Evolutionary conservation across 2,329 filamentous ascomycete species (phyloP), one percentile per base, ranked within the genome.

Genomic region (Fusarium irregulare): DNA sequence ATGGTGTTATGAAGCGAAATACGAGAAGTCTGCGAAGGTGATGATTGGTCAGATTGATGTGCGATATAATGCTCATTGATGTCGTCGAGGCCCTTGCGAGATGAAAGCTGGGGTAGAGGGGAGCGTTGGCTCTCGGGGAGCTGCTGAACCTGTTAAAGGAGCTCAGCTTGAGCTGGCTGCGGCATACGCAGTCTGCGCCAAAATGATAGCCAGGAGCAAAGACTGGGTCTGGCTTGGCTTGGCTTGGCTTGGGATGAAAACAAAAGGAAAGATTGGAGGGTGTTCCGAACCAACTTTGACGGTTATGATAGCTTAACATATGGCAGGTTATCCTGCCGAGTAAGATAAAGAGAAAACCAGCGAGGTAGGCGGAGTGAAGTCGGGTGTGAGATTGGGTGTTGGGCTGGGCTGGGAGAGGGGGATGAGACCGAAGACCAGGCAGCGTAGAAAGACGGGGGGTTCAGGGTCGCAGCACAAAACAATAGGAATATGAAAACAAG

Each of bases 71-170:
- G 75, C 66, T 80, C 76, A 66, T 81, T 78, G 63, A 77, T 73
- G 63, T 82, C 82, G 73, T 82, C 81, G 68, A 82, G 78, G 64
- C 80, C 80, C 75, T 83, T 83, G 50, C 83, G 79, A 44, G 83
- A 83, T 45, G 85, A 85, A 45, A 81, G 79, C 69, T 83, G 73
- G 56, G 77, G 78, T 64, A 79, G 77, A 45, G 81, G 80, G 50
- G 80, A 69, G 37, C 41, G 64, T 61, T 58, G 55, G 25, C 55
- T 66, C 32, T 69, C 66, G 67, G 82, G 81, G 44, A 79, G 79
- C 61, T 71, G 73, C 68, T 76, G 73, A 46, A 69, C 64, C 66
- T 72, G 69, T 37, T 71, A 50, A 56, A 64, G 56, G 63, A 70
- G 68, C 60, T 74, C 62, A 69, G 67, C 66, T 62, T 63, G 66